Conservation (phyloP, 257 asterid genomes). For the Echites panduratus region DNA sequence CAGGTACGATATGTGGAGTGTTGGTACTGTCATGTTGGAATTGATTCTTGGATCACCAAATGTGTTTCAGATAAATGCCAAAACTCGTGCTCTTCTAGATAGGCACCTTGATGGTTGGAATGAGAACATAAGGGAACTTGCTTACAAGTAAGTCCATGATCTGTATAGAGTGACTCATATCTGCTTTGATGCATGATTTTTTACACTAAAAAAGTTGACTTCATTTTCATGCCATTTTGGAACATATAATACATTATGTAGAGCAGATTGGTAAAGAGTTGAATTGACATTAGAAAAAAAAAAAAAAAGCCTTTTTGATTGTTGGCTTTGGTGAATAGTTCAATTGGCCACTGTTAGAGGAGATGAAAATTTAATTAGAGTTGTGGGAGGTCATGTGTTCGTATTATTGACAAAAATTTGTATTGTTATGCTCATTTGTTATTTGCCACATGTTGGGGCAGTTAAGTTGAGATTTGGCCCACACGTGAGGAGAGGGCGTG, state of each 20-base stretch:
- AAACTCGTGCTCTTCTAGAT: slow-evolving; percentile 85
- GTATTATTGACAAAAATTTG: too few species aligned
- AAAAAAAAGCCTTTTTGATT: background rate
- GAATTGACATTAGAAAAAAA: background rate
- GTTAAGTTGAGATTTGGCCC: too few species aligned
- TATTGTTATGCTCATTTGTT: too few species aligned
- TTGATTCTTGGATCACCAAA: slow-evolving; percentile 90
- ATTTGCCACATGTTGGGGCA: too few species aligned
- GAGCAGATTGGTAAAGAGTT: too few species aligned
- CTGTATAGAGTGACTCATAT: background rate
- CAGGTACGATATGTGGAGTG: slow-evolving; percentile 99
- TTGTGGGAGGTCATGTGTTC: too few species aligned
- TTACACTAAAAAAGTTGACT: background rate
- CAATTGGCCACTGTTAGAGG: background rate
- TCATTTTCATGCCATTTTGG: background rate
- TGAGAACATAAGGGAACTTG: slow-evolving; percentile 82
- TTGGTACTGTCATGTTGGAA: slow-evolving; percentile 89
- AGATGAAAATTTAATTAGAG: too few species aligned
- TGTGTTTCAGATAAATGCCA: slow-evolving; percentile 76
- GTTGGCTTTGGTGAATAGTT: background rate
- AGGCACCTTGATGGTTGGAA: slow-evolving; percentile 91
- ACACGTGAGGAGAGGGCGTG: too few species aligned
- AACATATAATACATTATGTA: background rate
- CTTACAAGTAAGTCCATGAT: slow-evolving; percentile 64
- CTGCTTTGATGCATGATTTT: slow-evolving; percentile 1